Conservation (phyloP, 208 protist species). For the Balamuthia mandrillaris region DNA sequence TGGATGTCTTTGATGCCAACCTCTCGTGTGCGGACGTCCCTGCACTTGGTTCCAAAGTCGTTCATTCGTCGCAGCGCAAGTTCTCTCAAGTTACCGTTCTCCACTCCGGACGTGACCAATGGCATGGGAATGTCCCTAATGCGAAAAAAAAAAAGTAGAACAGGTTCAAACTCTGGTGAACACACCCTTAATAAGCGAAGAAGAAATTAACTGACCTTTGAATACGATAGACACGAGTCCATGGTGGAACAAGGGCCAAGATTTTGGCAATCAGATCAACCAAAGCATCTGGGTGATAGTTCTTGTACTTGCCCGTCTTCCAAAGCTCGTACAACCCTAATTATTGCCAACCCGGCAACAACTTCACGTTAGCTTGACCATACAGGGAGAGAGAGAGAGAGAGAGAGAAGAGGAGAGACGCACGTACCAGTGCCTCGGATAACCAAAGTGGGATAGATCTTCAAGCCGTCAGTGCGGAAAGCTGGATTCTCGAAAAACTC, state of each 20-base stretch:
- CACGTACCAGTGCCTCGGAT: slow-evolving; percentile 93
- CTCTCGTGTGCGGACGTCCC: slow-evolving; percentile 61
- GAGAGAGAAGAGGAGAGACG: slow-evolving; percentile 38
- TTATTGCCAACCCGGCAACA: too few relatives aligned
- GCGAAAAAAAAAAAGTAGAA: slow-evolving; percentile 73
- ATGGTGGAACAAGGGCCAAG: slow-evolving; percentile 93
- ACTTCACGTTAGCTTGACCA: neutral
- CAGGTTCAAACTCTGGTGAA: neutral
- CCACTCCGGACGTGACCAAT: slow-evolving; percentile 78
- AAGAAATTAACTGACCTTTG: slow-evolving; percentile 68
- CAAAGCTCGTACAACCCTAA: slow-evolving; percentile 91
- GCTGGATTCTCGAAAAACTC: slow-evolving; percentile 91
- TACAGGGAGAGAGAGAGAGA: too few relatives aligned
- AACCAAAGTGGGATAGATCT: slow-evolving; percentile 98
- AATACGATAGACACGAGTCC: slow-evolving; percentile 96
- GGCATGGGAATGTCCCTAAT: slow-evolving; percentile 45
- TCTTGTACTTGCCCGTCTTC: slow-evolving; percentile 87
- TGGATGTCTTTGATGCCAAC: slow-evolving; percentile 75
- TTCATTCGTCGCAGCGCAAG: slow-evolving; percentile 84
- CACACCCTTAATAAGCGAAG: too few relatives aligned
- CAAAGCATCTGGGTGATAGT: slow-evolving; percentile 83
- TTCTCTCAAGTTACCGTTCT: slow-evolving; percentile 95
- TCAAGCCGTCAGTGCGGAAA: slow-evolving; percentile 95
- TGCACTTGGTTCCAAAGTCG: slow-evolving; percentile 80
- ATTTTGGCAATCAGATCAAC: slow-evolving; percentile 87